phyloP scores from a whole-genome alignment of 768 basidiomycete species.

The Leccinum uliginosum region DNA sequence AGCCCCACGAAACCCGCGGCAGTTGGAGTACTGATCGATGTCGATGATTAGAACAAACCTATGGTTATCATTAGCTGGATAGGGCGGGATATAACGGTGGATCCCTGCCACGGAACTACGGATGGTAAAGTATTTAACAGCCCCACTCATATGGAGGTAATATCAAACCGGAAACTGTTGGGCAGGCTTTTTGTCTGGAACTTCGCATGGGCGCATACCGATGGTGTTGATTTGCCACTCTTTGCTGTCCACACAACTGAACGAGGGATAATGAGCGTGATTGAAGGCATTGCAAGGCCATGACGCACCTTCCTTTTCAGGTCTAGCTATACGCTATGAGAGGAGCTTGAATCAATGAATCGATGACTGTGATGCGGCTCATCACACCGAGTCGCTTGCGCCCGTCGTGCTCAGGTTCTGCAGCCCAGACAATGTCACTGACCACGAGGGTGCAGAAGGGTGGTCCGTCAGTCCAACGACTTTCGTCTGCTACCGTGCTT shows the following conservation, averaged over 20 bases:
- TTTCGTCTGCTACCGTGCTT: too few species aligned
- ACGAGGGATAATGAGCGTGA: neutral
- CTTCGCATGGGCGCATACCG: neutral
- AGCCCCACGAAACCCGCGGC: slow-evolving; percentile 32
- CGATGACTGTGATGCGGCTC: too few species aligned
- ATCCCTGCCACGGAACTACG: neutral
- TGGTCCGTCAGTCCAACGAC: too few species aligned
- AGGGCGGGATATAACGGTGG: neutral
- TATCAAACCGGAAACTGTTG: neutral
- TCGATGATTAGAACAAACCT: slow-evolving; percentile 40
- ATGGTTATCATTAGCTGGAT: neutral
- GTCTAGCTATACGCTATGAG: too few species aligned
- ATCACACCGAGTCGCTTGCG: too few species aligned
- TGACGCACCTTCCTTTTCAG: too few species aligned
- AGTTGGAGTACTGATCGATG: slow-evolving; percentile 35
- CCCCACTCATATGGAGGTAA: neutral
- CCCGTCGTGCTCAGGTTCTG: too few species aligned
- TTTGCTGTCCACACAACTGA: neutral
- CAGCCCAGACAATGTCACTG: too few species aligned
- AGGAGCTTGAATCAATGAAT: too few species aligned
- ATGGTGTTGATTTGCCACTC: neutral
- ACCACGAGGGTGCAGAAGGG: too few species aligned
- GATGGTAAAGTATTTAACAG: neutral
- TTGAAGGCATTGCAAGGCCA: too few species aligned
- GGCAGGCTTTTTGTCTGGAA: neutral